Conservation (phyloP, 495 filamentous ascomycete species). For the Aspergillus carlsbadensis region DNA sequence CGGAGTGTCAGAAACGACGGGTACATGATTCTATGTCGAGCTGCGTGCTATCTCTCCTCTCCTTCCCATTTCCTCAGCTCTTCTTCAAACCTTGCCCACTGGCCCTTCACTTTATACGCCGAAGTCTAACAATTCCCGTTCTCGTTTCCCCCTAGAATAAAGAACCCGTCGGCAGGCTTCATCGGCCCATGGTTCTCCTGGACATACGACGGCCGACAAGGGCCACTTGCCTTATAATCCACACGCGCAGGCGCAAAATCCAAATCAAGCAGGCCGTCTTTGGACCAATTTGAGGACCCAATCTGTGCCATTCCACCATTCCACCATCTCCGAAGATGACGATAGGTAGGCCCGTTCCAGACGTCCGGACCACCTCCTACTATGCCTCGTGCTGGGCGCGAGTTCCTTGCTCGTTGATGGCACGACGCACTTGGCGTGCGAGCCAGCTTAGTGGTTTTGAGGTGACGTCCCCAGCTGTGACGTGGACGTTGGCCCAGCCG, state of each 20-base stretch:
- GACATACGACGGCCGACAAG: slow-evolving; percentile 28
- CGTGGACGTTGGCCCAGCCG: slow-evolving; percentile 32
- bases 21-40: no score
- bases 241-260: slow-evolving; percentile 43
- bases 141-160: slow-evolving; percentile 47
- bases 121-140: slow-evolving; percentile 50
- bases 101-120: slow-evolving; percentile 23
- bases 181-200: slow-evolving; percentile 28
- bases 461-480: slow-evolving; percentile 31
- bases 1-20: no score
- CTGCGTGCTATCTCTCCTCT: background rate
- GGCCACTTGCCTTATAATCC: slow-evolving; percentile 8
- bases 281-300: slow-evolving; percentile 47
- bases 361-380: slow-evolving; percentile 22
- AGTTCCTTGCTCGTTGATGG: slow-evolving; percentile 43
- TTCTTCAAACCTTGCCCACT: slow-evolving; percentile 26
- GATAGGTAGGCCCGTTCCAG: slow-evolving; percentile 20
- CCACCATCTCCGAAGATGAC: slow-evolving; percentile 35
- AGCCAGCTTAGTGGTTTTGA: slow-evolving; percentile 40
- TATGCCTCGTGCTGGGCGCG: slow-evolving; percentile 40
- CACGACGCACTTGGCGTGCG: slow-evolving; percentile 34
- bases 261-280: slow-evolving; percentile 41
- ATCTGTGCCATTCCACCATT: slow-evolving; percentile 32
- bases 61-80: slow-evolving; percentile 22
- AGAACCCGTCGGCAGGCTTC: slow-evolving; percentile 25